Evolutionary conservation across 192 early-diverging fungal species (phyloP).

Genomic region (Coemansia sp.): DNA sequence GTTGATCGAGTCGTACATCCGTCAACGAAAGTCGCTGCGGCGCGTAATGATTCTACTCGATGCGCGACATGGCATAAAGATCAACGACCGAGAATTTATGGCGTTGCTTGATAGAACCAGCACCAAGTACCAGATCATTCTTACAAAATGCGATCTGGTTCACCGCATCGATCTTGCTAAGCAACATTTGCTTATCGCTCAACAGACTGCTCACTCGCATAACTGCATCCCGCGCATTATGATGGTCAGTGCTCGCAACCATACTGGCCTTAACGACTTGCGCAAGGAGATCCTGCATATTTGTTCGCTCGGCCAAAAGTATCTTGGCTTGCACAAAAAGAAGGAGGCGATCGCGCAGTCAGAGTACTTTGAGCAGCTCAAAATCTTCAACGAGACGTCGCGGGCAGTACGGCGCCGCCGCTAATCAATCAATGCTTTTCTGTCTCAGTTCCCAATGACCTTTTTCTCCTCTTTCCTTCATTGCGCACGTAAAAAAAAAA

Average conservation of each 20-base stretch:
- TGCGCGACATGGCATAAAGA: conserved; percentile 67
- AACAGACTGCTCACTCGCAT: conserved; percentile 33
- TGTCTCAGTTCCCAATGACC: neutral
- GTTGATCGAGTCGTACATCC: conserved; percentile 68
- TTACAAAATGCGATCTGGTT: conserved; percentile 76
- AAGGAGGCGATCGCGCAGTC: conserved; percentile 41
- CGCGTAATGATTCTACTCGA: conserved; percentile 74
- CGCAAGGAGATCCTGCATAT: conserved; percentile 68
- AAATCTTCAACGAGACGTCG: conserved; percentile 39
- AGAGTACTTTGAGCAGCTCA: conserved; percentile 48
- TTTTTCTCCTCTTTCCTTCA: neutral
- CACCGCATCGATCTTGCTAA: conserved; percentile 63
- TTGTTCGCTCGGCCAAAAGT: conserved; percentile 53
- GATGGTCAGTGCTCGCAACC: conserved; percentile 63
- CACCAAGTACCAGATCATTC: conserved; percentile 49
- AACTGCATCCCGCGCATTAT: conserved; percentile 55
- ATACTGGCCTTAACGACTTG: conserved; percentile 63
- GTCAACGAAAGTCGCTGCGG: conserved; percentile 56
- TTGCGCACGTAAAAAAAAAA: neutral
- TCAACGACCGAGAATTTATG: conserved; percentile 49
- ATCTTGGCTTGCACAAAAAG: conserved; percentile 41
- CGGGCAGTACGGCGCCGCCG: conserved; percentile 6
- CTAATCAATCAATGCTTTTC: neutral
- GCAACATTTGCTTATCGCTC: conserved; percentile 55
- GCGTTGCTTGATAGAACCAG: conserved; percentile 35